Evolutionary conservation across 768 basidiomycete species (phyloP), one percentile per base, ranked within the genome.

Genomic region (Rhizopogon salebrosus): DNA sequence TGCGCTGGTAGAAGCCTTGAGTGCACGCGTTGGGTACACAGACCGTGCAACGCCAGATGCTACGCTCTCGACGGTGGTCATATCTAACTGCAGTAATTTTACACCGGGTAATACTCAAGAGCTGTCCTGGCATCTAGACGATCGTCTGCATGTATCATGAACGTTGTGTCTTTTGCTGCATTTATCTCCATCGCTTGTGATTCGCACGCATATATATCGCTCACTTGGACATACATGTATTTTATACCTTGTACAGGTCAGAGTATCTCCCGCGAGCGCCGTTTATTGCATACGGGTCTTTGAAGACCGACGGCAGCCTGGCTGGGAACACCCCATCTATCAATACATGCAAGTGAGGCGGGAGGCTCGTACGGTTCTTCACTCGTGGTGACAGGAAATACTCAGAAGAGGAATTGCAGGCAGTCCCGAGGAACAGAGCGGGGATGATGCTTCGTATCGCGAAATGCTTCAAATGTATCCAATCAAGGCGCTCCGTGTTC

Each of bases 1-100:
- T 16, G 80, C 78, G 0, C 62, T 89, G 41, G 77, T 86, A 14
- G 72, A 74, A 11, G 75, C 78, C 5, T 59, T 90, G 51, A 57
- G 69, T 26, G 67, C 71, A 41, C 80, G 87, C 6, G 75, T 77
- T 6, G 56, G 51, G 11, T 75, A 65, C 46, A 71, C 74, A 2
- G 74, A 75, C 54, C 48, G 22, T 11, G 50, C 55, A 14, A 63
- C 64, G 1, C 67, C 68, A 10, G 54, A 60, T 27, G 59, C 69
- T 37, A 70, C 67, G 11, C 55, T 68, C 35, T 7, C 50, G 0
- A 57, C 57, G 6, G 64, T 68, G 14, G 35, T 67, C 38, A 60
- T 68, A 29, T 57, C 61, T 9, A 63, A 49, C 23, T 68, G 67
- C 40, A 42, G 54, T 24, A 36, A 54, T 11, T 62, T 68, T 35